A percentile compares a stretch with the other conserved stretches of the same genome.
Evolutionary conservation across 148 eudicot species (phyloP).

Genomic region (Chenopodium formosanum): DNA sequence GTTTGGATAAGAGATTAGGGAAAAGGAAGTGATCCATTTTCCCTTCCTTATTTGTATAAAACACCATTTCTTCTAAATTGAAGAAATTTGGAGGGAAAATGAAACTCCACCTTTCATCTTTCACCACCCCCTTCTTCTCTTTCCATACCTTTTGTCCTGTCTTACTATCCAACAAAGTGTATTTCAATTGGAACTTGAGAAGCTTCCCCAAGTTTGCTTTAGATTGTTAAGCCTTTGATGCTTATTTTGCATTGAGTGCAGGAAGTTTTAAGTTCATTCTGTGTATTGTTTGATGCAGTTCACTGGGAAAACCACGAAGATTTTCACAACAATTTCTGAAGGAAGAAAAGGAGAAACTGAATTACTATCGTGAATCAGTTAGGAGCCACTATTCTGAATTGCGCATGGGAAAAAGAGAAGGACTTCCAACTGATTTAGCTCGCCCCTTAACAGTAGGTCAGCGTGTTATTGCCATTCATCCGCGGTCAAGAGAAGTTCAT

Average conservation of each 20-base stretch:
- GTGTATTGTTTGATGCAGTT: conserved; percentile 50
- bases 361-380: conserved; percentile 89
- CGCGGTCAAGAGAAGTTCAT: conserved; percentile 81
- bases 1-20: too few relatives aligned
- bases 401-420: conserved; percentile 80
- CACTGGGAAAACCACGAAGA: conserved; percentile 93
- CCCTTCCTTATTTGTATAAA: too few relatives aligned
- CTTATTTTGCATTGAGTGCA: not conserved
- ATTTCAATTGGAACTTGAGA: not conserved
- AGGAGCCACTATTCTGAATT: conserved; percentile 91
- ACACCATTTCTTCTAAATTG: too few relatives aligned
- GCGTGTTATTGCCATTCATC: conserved; percentile 92
- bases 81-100: too few relatives aligned
- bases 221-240: not conserved
- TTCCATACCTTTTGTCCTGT: too few relatives aligned
- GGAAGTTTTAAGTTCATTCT: conserved; percentile 9
- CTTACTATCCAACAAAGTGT: too few relatives aligned
- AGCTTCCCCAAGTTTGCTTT: not conserved
- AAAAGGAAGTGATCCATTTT: too few relatives aligned
- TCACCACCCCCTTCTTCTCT: too few relatives aligned
- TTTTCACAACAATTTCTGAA: conserved; percentile 87
- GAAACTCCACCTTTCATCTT: too few relatives aligned
- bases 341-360: conserved; percentile 94
- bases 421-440: conserved; percentile 95
- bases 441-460: conserved; percentile 96